Base-by-base conservation (phyloP, 2,329 filamentous ascomycete genomes). In the Teratosphaeria epicoccoides region DNA sequence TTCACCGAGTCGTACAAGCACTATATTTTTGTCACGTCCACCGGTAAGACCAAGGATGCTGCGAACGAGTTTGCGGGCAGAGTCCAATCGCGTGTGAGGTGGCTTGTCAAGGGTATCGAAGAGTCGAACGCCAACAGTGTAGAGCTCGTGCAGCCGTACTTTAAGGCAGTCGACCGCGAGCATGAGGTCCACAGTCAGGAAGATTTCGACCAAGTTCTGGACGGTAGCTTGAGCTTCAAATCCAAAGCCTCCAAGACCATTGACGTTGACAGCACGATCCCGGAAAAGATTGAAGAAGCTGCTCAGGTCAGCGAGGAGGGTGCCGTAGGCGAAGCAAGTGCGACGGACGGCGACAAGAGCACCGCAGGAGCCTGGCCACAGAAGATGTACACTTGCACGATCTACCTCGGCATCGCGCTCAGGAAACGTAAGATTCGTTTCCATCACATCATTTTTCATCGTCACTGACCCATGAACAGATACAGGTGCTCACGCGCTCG, bases 1-100 rank as follows among this genome's bases (percentile, higher is more conserved):
- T 98, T 98, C 71, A 95, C 90, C 0, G 70, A 82, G 37, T 89
- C 86, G 57, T 95, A 95, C 75, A 95, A 94, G 68, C 96, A 97
- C 68, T 98, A 97, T 67, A 81, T 98, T 50, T 88, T 85, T 49
- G 84, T 98, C 52, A 85, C 90, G 47, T 82, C 88, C 14, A 84
- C 88, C 1, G 90, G 88, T 67, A 86, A 80, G 54, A 86, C 83
- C 26, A 89, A 90, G 65, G 88, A 95, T 60, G 82, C 85, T 1
- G 87, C 95, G 64, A 84, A 88, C 50, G 79, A 84, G 2, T 97
- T 91, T 88, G 88, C 87, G 17, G 93, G 93, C 37, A 82, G 91
- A 49, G 88, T 98, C 3, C 88, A 97, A 69, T 96, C 93, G 14
- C 96, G 94, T 69, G 82, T 97, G 43, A 83, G 93, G 59, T 78